A percentile compares a stretch with the other conserved stretches of the same genome.
phyloP scores from a whole-genome alignment of 495 filamentous ascomycete genomes.

The Aspergillus asperescens region DNA sequence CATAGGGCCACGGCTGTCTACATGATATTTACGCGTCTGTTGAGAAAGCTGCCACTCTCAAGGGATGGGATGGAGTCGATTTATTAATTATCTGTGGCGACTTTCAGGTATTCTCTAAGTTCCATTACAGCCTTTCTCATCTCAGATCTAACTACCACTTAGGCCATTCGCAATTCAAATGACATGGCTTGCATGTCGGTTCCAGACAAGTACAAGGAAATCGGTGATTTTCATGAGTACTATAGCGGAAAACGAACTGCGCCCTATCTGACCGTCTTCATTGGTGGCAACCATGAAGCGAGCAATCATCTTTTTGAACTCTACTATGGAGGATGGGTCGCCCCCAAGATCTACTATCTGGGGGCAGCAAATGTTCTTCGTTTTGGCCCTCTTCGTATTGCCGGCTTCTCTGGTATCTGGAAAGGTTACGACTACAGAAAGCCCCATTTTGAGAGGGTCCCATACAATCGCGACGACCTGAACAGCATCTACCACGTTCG shows the following conservation, averaged over 20 bases:
- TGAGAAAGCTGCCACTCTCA: conserved; percentile 52
- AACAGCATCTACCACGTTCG: conserved; percentile 81
- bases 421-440: conserved; percentile 78
- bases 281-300: conserved; percentile 93
- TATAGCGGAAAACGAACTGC: conserved; percentile 73
- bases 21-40: conserved; percentile 84
- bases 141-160: conserved; percentile 20
- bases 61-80: conserved; percentile 73
- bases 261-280: conserved; percentile 85
- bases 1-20: conserved; percentile 82
- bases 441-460: conserved; percentile 78
- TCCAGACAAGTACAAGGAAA: conserved; percentile 71
- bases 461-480: conserved; percentile 67
- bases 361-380: conserved; percentile 85
- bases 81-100: conserved; percentile 85
- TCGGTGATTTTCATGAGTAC: conserved; percentile 90
- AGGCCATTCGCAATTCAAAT: conserved; percentile 80
- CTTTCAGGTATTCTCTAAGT: conserved; percentile 59
- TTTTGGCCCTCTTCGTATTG: conserved; percentile 77
- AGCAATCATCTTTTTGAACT: conserved; percentile 81
- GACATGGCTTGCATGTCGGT: conserved; percentile 85
- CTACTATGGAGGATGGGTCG: conserved; percentile 95
- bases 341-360: conserved; percentile 93
- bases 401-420: conserved; percentile 91
- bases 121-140: background rate